Evolutionary conservation across 176 grass and related monocot genomes (phyloP), one percentile per base, ranked within the genome.

Genomic region (maize (Zea mays)): DNA sequence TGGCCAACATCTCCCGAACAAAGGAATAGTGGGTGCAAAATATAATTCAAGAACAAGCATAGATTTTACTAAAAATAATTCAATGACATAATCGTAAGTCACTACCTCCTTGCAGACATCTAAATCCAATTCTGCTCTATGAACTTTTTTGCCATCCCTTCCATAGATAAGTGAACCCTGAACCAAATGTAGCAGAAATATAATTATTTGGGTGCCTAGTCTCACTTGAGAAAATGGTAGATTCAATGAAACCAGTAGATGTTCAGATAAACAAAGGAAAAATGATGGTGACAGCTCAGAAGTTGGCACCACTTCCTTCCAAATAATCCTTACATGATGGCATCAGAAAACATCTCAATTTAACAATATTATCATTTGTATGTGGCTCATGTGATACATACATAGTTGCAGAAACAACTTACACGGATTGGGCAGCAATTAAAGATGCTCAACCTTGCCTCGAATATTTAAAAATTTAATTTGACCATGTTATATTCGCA

Each of bases 91-190:
- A 80, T 56, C 44, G 47, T 66, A 83, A 39, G 51, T 72, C 7
- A 77, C 14, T 62, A 98, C 95, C 95, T 98, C 80, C 83, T 84
- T 81, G 73, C 95, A 94, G 62, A 98, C 37, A 88, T 92, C 85
- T 14, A 68, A 58, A 79, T 94, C 87, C 73, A 98, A 80, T 62
- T 83, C 77, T 81, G 72, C 81, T 85, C 79, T 95, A 77, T 82
- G 90, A 71, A 98, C 88, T 70, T 92, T 85, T 82, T 83, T 78
- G 8, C 91, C 92, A 15, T 83, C 68, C 67, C 34, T 88, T 37
- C 87, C 96, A 72, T 94, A 94, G 81, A 98, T 81, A 85, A 98
- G 82, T 69, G 90, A 85, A 74, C 95, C 95, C 95, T 98, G 62
- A 81, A 90, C 70, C 20, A 52, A 21, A 76, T 34, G 75, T 47